Base-by-base conservation (phyloP, 2,329 filamentous ascomycete genomes). In the Lachnellula occidentalis region DNA sequence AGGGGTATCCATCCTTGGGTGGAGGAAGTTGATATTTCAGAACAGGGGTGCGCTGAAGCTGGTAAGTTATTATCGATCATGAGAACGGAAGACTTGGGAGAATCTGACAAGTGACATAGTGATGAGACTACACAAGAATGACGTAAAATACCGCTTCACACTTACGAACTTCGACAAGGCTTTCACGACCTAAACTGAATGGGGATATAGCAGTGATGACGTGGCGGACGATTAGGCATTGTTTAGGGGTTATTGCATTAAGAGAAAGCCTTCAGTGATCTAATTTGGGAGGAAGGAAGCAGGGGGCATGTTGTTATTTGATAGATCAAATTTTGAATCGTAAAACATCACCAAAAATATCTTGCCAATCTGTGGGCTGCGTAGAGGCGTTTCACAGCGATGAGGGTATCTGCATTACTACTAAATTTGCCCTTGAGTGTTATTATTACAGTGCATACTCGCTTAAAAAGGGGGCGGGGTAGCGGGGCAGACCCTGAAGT, bases 91-190 rank as follows among this genome's bases (percentile, higher is more conserved):
- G 11, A 21, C 7, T 4, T 43, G 8, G 15, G 9, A 22, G 15
- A 43, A 19, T 3, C 11, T 43, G n/a, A 43, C 39, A 31, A 3
- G 6, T 22, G 6, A 9, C 22, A 17, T 45, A 49, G 45, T 89
- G 21, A 78, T 82, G 68, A 76, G 83, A 58, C 80, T 91, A 53
- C 81, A 86, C 63, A 82, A 83, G 60, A 86, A 86, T 61, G 81
- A 88, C 67, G 84, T 90, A 9, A 78, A 77, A 39, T 92, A 89
- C 67, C 77, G 88, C 39, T 86, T 88, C 64, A 87, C 86, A 0
- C 68, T 91, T 63, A 81, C 80, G 12, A 79, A 79, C n/a, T 88
- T 78, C 63, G 82, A 88, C 63, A 82, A 86, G 74, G 79, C 73
- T 0, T 88, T 53, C 39, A 9, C 17, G 8, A 49, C 45, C 14